Base-by-base conservation (phyloP, 108 stramenopile genomes). In the Cyclotella sp. region DNA sequence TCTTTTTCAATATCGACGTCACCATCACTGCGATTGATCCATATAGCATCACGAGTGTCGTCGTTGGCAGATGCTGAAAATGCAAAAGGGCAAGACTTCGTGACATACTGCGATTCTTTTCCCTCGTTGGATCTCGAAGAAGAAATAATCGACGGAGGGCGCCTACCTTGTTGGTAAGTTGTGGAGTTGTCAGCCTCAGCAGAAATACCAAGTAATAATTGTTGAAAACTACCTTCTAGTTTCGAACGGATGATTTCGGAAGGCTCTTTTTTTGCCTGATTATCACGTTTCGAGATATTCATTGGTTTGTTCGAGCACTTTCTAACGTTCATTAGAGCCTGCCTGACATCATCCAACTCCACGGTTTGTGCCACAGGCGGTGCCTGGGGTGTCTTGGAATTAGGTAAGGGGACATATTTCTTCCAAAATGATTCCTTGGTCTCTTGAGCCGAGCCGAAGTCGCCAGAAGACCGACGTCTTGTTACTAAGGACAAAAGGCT, bases 1-100 rank as follows among this genome's bases (percentile, higher is more conserved):
- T 71, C 70, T 71, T 58, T 24, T 71, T 71, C 70, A 44, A 71
- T 71, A 43, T 71, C 70, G 9, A 45, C 19, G 24, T 45, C 41
- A 22, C 70, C 70, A 59, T 71, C 70, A 16, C 52, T 24, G 11
- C 70, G 40, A 71, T 41, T 71, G 55, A 71, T 71, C 44, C 55
- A 58, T 41, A 71, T 71, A 52, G 68, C 68, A 6, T 39, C 39
- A 21, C 68, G 51, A 40, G 30, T 41, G 24, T 69, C 57, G 15
- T 41, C 26, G 14, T 13, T 9, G 34, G 13, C 14, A 28, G 13
- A 24, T 22, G 34, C 34, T 34, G 34, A 28, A 59, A 59, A 27
- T 14, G 27, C 26, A 14, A 59, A 28, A 24, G 34, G 34, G 34
- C 34, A 34, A 34, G 8, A 19, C 21, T n/a, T 41, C 1, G 39